phyloP scores from a whole-genome alignment of 257 asterid species.

The Primulina eburnea region DNA sequence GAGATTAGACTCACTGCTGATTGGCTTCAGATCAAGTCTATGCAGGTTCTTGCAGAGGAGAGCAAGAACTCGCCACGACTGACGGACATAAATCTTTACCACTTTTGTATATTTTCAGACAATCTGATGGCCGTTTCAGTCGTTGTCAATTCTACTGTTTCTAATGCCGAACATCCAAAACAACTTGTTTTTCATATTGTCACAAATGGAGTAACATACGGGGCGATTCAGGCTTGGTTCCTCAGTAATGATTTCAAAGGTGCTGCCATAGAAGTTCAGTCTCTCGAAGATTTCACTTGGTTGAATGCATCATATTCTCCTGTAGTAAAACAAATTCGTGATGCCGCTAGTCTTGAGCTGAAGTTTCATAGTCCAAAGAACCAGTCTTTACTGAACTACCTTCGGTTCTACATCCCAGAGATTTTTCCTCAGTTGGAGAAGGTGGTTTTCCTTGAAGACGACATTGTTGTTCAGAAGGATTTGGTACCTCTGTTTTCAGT shows the following conservation, averaged over 20 bases:
- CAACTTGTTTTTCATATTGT: constrained; percentile 87
- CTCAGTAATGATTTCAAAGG: constrained; percentile 64
- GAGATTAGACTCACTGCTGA: constrained; percentile 59
- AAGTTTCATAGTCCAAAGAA: constrained; percentile 62
- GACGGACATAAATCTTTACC: constrained; percentile 74
- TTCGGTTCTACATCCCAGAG: constrained; percentile 82
- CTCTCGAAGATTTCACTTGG: constrained; percentile 68
- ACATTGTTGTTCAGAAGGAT: constrained; percentile 83
- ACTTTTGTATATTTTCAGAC: constrained; percentile 86
- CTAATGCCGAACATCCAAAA: constrained; percentile 74
- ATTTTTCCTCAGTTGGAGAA: constrained; percentile 80
- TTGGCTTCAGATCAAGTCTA: constrained; percentile 55
- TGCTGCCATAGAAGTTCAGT: constrained; percentile 70
- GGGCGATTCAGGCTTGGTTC: constrained; percentile 90
- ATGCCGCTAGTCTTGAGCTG: constrained; percentile 37
- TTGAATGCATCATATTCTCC: constrained; percentile 70
- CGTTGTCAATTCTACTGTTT: constrained; percentile 73
- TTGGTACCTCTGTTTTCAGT: constrained; percentile 69
- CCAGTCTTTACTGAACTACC: constrained; percentile 58
- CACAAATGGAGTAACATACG: constrained; percentile 60
- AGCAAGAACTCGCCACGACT: constrained; percentile 68
- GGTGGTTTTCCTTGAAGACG: constrained; percentile 81
- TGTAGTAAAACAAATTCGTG: constrained; percentile 46
- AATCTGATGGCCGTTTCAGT: constrained; percentile 74
- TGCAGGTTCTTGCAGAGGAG: constrained; percentile 54